Percentiles rank a stretch among this genome's conserved stretches.
Conservation (phyloP, 768 basidiomycete species). For the Leccinum sublutescens region DNA sequence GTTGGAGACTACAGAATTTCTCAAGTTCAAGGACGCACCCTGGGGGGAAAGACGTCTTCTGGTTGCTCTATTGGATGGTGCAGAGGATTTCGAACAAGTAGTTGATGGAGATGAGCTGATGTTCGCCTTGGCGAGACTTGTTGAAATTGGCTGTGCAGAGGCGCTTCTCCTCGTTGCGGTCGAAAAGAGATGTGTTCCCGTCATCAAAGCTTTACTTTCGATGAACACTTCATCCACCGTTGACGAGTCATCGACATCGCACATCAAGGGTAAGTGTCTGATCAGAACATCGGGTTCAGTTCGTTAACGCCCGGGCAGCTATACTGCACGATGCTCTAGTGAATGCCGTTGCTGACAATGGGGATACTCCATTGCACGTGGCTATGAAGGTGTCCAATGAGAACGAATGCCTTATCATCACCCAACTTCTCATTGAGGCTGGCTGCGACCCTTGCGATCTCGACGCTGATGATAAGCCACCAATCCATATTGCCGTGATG, state of each 20-base stretch:
- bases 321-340: neutral
- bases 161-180: neutral
- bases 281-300: neutral
- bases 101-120: neutral
- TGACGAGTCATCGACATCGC: neutral
- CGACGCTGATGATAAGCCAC: neutral
- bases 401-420: neutral
- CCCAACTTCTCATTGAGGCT: neutral
- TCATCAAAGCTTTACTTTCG: conserved; percentile 6
- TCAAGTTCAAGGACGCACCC: neutral
- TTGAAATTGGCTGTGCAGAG: neutral
- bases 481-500: neutral
- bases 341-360: neutral
- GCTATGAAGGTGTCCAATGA: neutral
- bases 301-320: neutral
- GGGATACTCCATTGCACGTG: neutral
- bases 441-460: neutral
- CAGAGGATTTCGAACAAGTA: neutral
- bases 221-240: neutral
- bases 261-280: neutral
- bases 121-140: neutral
- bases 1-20: neutral
- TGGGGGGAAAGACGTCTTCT: neutral
- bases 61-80: neutral
- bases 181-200: neutral